Percentiles rank a stretch among this genome's conserved stretches.
Evolutionary conservation across 2,329 filamentous ascomycete genomes (phyloP).

Genomic region (Nothophaeocryptopus gaeumannii): DNA sequence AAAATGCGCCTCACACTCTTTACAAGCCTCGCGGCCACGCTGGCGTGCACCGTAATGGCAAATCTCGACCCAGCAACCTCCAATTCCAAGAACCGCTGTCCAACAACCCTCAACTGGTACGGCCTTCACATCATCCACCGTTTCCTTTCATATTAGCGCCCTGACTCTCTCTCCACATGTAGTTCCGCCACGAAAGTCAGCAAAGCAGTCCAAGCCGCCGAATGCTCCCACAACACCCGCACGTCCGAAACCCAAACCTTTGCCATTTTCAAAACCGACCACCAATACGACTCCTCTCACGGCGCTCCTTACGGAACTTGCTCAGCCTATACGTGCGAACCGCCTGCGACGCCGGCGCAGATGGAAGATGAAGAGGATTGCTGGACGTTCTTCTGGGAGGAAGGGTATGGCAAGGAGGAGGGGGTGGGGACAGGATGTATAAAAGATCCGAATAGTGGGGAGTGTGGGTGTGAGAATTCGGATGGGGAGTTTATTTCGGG

Average conservation of each 20-base stretch:
- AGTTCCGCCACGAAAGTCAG: slow-evolving; percentile 31
- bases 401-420: slow-evolving; percentile 27
- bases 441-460: slow-evolving; percentile 38
- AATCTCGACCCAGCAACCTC: slow-evolving; percentile 39
- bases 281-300: slow-evolving; percentile 41
- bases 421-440: slow-evolving; percentile 42
- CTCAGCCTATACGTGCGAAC: slow-evolving; percentile 42
- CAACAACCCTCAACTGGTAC: slow-evolving; percentile 26
- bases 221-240: slow-evolving; percentile 44
- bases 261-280: slow-evolving; percentile 44
- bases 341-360: slow-evolving; percentile 34
- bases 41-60: slow-evolving; percentile 28
- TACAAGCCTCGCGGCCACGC: slow-evolving; percentile 11
- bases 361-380: slow-evolving; percentile 35
- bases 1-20: slow-evolving; percentile 14
- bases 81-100: slow-evolving; percentile 39
- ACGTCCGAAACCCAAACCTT: slow-evolving; percentile 39
- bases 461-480: slow-evolving; percentile 44
- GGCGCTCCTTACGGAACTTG: slow-evolving; percentile 49
- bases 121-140: not conserved
- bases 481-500: slow-evolving; percentile 40
- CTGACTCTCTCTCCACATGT: not conserved
- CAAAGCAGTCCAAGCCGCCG: slow-evolving; percentile 42
- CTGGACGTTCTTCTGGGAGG: slow-evolving; percentile 43
- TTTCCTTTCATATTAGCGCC: not conserved